Conservation (phyloP, 176 grass and related monocot species). For the Rhynchospora pubera region DNA sequence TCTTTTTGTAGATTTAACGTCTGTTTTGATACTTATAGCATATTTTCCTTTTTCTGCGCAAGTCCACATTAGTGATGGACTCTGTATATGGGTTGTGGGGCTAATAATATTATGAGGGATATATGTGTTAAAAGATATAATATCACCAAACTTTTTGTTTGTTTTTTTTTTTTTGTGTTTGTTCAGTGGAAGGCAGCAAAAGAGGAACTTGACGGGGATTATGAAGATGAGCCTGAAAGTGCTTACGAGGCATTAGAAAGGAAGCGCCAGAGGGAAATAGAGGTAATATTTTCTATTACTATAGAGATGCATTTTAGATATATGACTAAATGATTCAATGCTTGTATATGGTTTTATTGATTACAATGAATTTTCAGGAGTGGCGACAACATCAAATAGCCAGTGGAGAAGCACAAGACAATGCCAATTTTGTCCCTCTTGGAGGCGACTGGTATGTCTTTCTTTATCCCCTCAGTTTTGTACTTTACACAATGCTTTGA, state of each 20-base stretch:
- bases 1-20: background rate
- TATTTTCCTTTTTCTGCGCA: background rate
- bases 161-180: conserved; percentile 11
- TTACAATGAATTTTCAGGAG: too few species aligned
- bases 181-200: conserved; percentile 97
- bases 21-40: background rate
- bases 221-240: conserved; percentile 80
- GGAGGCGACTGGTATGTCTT: too few species aligned
- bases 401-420: too few species aligned
- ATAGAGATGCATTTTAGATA: background rate
- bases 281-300: conserved; percentile 33
- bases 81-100: background rate
- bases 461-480: too few species aligned
- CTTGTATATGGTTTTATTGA: too few species aligned
- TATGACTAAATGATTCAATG: background rate
- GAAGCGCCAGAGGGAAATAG: conserved; percentile 84
- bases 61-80: background rate
- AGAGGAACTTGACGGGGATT: conserved; percentile 79
- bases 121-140: background rate
- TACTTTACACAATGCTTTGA: too few species aligned
- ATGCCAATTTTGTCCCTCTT: too few species aligned
- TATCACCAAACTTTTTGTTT: background rate
- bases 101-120: background rate
- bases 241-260: conserved; percentile 68
- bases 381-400: too few species aligned